phyloP scores from a whole-genome alignment of 1,139 yeast species.

The Chernovozyma sophiae-reginae region DNA sequence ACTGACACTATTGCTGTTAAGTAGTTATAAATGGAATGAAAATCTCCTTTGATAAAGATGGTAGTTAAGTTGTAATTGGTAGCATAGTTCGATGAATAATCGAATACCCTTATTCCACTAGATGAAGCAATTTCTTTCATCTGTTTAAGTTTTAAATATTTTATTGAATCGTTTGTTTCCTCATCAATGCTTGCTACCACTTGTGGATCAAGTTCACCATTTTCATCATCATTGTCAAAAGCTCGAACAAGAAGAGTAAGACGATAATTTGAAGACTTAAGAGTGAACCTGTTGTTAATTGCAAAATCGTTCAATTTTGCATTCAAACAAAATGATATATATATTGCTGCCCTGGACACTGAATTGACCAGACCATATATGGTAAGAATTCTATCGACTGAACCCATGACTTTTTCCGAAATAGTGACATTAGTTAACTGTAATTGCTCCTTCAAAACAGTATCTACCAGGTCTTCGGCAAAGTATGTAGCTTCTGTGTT shows the following conservation, averaged over 20 bases:
- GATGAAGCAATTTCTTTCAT: slow-evolving; percentile 1
- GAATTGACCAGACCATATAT: slow-evolving; percentile 22
- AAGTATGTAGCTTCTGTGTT: slow-evolving; percentile 26
- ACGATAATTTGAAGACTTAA: slow-evolving; percentile 28
- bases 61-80: slow-evolving; percentile 9
- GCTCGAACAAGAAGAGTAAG: slow-evolving; percentile 1
- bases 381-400: slow-evolving; percentile 25
- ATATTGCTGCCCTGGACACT: slow-evolving; percentile 22
- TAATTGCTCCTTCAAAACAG: not conserved
- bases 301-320: slow-evolving; percentile 23
- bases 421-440: not conserved
- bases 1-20: not conserved
- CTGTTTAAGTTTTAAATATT: not conserved
- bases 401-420: slow-evolving; percentile 16
- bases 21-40: slow-evolving; percentile 13
- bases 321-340: slow-evolving; percentile 18
- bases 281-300: slow-evolving; percentile 18
- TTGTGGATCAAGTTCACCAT: not conserved
- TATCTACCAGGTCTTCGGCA: slow-evolving; percentile 7
- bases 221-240: slow-evolving; percentile 1
- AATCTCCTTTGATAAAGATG: slow-evolving; percentile 18
- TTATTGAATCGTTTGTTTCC: not conserved
- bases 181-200: not conserved
- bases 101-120: slow-evolving; percentile 7
- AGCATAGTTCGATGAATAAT: slow-evolving; percentile 11